Percentiles rank a stretch among this genome's conserved stretches.
phyloP scores from a whole-genome alignment of 2,329 filamentous ascomycete species.

The Immersiporthe knoxdaviesiana region DNA sequence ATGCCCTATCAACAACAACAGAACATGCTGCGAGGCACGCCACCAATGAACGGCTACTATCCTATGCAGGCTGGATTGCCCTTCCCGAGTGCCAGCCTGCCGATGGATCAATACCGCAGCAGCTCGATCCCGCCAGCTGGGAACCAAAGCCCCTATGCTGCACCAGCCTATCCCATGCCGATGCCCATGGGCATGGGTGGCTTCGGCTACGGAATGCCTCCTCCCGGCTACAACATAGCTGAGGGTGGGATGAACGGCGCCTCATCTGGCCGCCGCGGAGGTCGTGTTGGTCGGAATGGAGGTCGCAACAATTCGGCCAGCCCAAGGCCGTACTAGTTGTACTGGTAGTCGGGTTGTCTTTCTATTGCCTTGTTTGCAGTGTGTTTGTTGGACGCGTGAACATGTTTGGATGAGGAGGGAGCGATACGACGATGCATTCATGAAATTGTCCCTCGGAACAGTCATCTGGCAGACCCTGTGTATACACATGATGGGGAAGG shows the following conservation, averaged over 20 bases:
- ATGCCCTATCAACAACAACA: constrained; percentile 65
- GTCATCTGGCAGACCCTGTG: constrained; percentile 2
- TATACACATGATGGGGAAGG: background rate
- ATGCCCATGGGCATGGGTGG: constrained; percentile 46
- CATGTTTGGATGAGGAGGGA: background rate
- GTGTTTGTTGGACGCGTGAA: background rate
- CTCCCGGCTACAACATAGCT: constrained; percentile 25
- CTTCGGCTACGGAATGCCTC: constrained; percentile 45
- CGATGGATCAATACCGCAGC: constrained; percentile 60
- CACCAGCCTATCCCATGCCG: constrained; percentile 53
- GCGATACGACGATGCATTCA: background rate
- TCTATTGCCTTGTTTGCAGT: background rate
- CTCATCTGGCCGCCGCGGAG: constrained; percentile 26
- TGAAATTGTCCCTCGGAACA: background rate
- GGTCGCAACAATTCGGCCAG: constrained; percentile 29
- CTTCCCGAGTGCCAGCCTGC: constrained; percentile 52
- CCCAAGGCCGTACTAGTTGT: constrained; percentile 25
- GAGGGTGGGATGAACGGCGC: constrained; percentile 28
- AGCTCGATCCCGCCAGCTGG: constrained; percentile 54
- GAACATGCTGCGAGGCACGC: constrained; percentile 57
- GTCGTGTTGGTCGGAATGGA: constrained; percentile 24
- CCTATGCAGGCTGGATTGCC: constrained; percentile 60
- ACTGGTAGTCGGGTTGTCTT: background rate
- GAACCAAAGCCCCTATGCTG: constrained; percentile 50
- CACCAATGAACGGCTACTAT: constrained; percentile 61